Conservation (phyloP, 768 basidiomycete genomes). For the Kwoniella sp. region DNA sequence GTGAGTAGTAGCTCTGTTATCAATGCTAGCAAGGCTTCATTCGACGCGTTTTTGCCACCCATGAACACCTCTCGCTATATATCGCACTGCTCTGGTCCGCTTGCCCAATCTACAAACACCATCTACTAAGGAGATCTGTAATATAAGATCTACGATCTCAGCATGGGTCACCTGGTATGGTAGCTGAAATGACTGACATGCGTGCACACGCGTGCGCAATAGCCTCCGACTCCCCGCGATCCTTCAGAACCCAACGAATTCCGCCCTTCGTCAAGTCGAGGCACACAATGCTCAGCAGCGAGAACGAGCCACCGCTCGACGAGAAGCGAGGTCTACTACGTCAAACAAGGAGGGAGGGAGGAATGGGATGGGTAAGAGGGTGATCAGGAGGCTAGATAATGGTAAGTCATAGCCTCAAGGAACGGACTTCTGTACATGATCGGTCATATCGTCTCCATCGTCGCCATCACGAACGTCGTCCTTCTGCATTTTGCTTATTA, state of each 20-base stretch:
- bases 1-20: slow-evolving; percentile 1
- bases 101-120: too few species aligned
- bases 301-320: slow-evolving; percentile 40
- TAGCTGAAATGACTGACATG: too few species aligned
- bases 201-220: too few species aligned
- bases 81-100: too few species aligned
- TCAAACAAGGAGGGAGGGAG: slow-evolving; percentile 16
- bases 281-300: slow-evolving; percentile 53
- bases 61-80: too few species aligned
- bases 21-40: neutral
- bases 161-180: too few species aligned
- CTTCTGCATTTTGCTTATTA: too few species aligned
- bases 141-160: too few species aligned
- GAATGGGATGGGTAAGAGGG: slow-evolving; percentile 45
- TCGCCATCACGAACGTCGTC: too few species aligned
- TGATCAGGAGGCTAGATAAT: slow-evolving; percentile 50
- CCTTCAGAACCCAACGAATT: slow-evolving; percentile 46
- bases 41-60: slow-evolving; percentile 13
- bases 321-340: slow-evolving; percentile 24
- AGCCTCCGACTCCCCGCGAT: slow-evolving; percentile 54
- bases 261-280: slow-evolving; percentile 38
- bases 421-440: too few species aligned
- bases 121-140: too few species aligned
- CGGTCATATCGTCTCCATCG: too few species aligned
- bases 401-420: slow-evolving; percentile 46